phyloP scores from a whole-genome alignment of 106 monocot genomes.

The Allium fistulosum region DNA sequence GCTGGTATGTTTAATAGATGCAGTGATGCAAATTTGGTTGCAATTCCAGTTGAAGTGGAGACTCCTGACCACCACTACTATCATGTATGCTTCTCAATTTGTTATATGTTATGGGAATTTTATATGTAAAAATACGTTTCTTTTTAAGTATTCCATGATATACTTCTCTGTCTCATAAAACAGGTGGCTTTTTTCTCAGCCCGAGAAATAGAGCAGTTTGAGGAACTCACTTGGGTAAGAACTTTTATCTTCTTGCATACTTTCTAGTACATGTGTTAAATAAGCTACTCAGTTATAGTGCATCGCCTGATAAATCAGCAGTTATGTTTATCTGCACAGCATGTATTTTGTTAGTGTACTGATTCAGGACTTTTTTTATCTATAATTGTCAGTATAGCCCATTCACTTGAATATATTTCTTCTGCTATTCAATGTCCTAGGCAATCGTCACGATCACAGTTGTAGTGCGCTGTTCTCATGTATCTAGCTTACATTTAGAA shows the following conservation, averaged over 20 bases:
- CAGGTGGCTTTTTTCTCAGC: slow-evolving; percentile 61
- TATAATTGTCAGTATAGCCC: too few relatives aligned
- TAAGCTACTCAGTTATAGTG: too few relatives aligned
- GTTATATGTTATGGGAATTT: not conserved
- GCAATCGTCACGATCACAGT: too few relatives aligned
- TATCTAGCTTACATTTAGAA: too few relatives aligned
- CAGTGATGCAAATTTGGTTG: slow-evolving; percentile 75
- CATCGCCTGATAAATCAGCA: too few relatives aligned
- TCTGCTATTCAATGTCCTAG: too few relatives aligned
- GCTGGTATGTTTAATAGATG: slow-evolving; percentile 34
- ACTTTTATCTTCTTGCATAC: not conserved
- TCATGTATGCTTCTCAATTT: slow-evolving; percentile 45
- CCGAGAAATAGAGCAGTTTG: slow-evolving; percentile 32
- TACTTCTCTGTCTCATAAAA: not conserved
- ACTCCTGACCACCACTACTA: slow-evolving; percentile 88
- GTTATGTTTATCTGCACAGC: too few relatives aligned
- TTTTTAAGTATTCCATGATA: not conserved
- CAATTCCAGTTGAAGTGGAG: slow-evolving; percentile 83
- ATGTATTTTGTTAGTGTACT: too few relatives aligned
- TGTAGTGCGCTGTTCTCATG: too few relatives aligned
- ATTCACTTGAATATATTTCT: too few relatives aligned
- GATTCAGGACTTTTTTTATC: too few relatives aligned
- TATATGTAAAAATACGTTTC: not conserved
- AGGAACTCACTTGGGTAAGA: slow-evolving; percentile 64
- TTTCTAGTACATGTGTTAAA: too few relatives aligned